Percentiles rank a stretch among this genome's conserved stretches.
phyloP scores from a whole-genome alignment of 352 stramenopile species.

The Phytopythium boreale region DNA sequence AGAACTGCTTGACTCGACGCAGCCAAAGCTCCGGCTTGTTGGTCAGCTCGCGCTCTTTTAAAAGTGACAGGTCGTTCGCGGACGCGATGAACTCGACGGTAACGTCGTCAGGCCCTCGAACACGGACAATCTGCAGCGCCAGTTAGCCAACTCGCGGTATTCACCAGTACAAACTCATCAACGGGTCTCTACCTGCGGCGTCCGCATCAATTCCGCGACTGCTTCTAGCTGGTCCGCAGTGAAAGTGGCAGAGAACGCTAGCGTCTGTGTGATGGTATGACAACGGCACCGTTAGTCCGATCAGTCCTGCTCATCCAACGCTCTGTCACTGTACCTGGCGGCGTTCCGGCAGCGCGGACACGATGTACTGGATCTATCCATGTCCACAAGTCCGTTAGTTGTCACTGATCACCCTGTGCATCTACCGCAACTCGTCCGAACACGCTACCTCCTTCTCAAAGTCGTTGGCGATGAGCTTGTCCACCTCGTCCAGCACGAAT shows the following conservation, averaged over 20 bases:
- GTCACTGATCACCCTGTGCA: too few relatives aligned
- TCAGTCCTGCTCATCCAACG: not conserved
- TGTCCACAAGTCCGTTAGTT: conserved; percentile 2
- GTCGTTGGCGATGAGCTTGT: conserved; percentile 70
- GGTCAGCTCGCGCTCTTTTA: conserved; percentile 46
- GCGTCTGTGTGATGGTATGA: conserved; percentile 36
- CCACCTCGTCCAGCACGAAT: conserved; percentile 77
- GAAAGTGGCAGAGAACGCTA: conserved; percentile 79
- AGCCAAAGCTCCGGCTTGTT: conserved; percentile 64
- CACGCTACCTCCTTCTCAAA: conserved; percentile 57
- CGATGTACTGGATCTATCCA: conserved; percentile 58
- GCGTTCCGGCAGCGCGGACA: conserved; percentile 43
- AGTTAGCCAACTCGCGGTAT: not conserved
- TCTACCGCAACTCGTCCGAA: not conserved
- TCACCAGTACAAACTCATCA: not conserved
- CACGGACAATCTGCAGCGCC: conserved; percentile 54
- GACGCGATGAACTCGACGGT: conserved; percentile 65
- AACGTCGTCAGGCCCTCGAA: conserved; percentile 50
- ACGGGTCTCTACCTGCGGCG: conserved; percentile 38
- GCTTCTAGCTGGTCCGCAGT: conserved; percentile 59
- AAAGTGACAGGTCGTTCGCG: conserved; percentile 32
- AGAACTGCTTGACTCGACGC: conserved; percentile 66
- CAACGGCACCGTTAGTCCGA: not conserved
- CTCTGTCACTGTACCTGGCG: conserved; percentile 35
- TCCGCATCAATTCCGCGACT: conserved; percentile 51